Evolutionary conservation across 345 rosid genomes (phyloP).

Genomic region (Euphorbia tirucalli): DNA sequence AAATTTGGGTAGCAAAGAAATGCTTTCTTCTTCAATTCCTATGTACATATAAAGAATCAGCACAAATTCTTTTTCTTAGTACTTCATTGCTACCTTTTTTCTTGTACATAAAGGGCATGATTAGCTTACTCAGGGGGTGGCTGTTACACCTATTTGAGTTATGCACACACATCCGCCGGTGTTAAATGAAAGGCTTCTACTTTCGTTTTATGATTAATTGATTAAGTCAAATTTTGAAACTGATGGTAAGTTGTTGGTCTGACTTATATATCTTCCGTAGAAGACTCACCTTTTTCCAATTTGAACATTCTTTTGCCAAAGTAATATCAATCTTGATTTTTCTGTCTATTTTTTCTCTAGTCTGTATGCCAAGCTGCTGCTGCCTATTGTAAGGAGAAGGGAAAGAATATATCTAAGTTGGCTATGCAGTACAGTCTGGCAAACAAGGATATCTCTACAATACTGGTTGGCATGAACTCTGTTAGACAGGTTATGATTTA

Average conservation of each 20-base stretch:
- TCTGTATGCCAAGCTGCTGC: slow-evolving; percentile 77
- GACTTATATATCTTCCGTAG: neutral
- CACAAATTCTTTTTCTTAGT: too few relatives aligned
- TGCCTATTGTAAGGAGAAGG: slow-evolving; percentile 60
- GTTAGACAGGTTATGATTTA: slow-evolving; percentile 53
- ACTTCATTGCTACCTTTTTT: too few relatives aligned
- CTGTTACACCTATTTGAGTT: too few relatives aligned
- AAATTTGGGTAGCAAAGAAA: too few relatives aligned
- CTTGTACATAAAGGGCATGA: too few relatives aligned
- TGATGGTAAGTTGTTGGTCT: neutral
- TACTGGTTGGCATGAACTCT: slow-evolving; percentile 90
- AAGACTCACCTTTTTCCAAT: neutral
- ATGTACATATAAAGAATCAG: too few relatives aligned
- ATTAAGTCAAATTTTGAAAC: neutral
- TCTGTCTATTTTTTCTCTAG: slow-evolving; percentile 31
- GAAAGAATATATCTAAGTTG: slow-evolving; percentile 74
- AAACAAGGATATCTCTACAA: slow-evolving; percentile 67
- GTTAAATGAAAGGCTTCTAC: neutral
- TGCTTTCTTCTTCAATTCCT: too few relatives aligned
- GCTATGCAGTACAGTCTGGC: slow-evolving; percentile 81
- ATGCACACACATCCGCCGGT: neutral
- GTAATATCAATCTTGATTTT: neutral
- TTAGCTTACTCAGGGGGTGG: too few relatives aligned
- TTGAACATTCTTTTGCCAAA: neutral
- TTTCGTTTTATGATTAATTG: neutral